Conservation (phyloP, 805 yeast species). For the Zygosaccharomyces lentus region DNA sequence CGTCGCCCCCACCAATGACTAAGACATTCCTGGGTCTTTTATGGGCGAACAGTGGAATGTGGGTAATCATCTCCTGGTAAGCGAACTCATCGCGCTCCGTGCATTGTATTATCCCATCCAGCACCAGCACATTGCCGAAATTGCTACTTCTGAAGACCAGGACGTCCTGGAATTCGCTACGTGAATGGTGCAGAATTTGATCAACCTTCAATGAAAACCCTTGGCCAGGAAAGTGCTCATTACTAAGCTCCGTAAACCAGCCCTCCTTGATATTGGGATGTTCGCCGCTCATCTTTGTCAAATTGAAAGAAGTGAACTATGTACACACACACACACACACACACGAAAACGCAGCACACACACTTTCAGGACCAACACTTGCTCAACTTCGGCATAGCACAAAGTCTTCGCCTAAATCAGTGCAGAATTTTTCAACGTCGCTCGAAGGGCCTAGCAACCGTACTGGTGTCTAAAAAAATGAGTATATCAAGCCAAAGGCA, state of each 20-base stretch:
- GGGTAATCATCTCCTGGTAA: constrained; percentile 88
- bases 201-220: constrained; percentile 64
- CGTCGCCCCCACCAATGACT: constrained; percentile 95
- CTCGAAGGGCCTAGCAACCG: not conserved
- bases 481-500: not conserved
- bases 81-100: constrained; percentile 92
- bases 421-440: not conserved
- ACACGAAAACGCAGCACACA: not conserved
- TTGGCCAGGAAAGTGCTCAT: constrained; percentile 81
- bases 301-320: not conserved
- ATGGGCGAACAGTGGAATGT: constrained; percentile 76
- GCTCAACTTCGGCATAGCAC: not conserved
- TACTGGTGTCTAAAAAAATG: not conserved
- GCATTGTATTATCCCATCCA: constrained; percentile 87
- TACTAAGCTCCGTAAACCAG: constrained; percentile 79
- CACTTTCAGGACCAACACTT: not conserved
- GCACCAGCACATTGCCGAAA: constrained; percentile 83
- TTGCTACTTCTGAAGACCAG: constrained; percentile 68
- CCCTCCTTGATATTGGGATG: constrained; percentile 43
- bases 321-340: not conserved
- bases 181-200: constrained; percentile 58
- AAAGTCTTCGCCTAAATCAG: not conserved
- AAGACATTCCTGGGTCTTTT: constrained; percentile 68
- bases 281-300: constrained; percentile 1
- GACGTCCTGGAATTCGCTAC: constrained; percentile 75